phyloP scores from a whole-genome alignment of 2,329 filamentous ascomycete genomes.

The Blastomyces emzantsi region DNA sequence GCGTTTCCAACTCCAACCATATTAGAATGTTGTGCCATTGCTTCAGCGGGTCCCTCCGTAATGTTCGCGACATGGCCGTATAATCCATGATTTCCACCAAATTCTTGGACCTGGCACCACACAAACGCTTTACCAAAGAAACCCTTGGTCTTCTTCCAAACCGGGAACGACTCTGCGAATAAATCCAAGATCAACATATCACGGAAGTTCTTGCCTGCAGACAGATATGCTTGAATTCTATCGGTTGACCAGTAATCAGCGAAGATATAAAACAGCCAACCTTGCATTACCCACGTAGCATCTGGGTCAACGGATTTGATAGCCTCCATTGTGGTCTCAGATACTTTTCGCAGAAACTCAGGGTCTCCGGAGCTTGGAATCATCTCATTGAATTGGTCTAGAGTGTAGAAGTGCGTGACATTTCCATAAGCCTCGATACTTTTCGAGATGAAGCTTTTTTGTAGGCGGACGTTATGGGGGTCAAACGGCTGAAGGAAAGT shows the following conservation, averaged over 20 bases:
- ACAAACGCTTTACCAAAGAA: constrained; percentile 48
- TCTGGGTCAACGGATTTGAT: constrained; percentile 39
- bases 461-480: constrained; percentile 35
- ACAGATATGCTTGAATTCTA: constrained; percentile 43
- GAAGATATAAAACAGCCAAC: constrained; percentile 44
- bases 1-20: constrained; percentile 31
- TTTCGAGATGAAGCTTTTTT: constrained; percentile 40
- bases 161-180: constrained; percentile 42
- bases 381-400: constrained; percentile 49
- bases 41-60: constrained; percentile 22
- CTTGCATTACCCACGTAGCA: constrained; percentile 47
- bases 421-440: constrained; percentile 42
- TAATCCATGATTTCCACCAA: constrained; percentile 42
- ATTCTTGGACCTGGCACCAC: constrained; percentile 47
- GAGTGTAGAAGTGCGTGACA: constrained; percentile 42
- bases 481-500: constrained; percentile 44
- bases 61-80: constrained; percentile 45
- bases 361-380: constrained; percentile 39
- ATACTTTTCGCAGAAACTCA: not conserved
- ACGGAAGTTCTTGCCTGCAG: constrained; percentile 30
- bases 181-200: constrained; percentile 47
- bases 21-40: not conserved
- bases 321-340: not conserved
- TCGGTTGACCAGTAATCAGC: constrained; percentile 42
- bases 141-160: constrained; percentile 44